Evolutionary conservation across 345 rosid species (phyloP).

Genomic region (Syzygium oleosum): DNA sequence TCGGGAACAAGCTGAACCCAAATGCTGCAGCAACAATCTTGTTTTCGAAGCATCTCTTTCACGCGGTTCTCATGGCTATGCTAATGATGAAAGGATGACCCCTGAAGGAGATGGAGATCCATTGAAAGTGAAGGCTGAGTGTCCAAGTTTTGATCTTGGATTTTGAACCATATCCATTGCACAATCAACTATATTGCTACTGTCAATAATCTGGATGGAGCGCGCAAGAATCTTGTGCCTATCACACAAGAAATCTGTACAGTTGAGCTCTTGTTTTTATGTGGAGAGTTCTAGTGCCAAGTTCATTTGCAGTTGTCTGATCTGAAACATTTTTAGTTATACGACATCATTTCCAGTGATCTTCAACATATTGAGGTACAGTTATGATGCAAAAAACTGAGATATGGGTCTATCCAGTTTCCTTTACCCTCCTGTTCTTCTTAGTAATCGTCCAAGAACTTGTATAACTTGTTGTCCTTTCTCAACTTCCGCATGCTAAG

Average conservation of each 20-base stretch:
- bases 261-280: neutral
- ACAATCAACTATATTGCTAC: neutral
- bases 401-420: constrained; percentile 20
- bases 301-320: neutral
- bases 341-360: neutral
- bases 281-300: neutral
- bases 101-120: neutral
- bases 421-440: constrained; percentile 5
- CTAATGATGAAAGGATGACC: neutral
- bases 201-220: neutral
- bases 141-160: too few relatives aligned
- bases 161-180: neutral
- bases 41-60: neutral
- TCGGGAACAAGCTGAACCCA: neutral
- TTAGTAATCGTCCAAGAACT: neutral
- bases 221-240: neutral
- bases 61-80: accelerated
- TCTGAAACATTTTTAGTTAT: neutral
- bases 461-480: too few relatives aligned
- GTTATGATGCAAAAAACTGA: neutral
- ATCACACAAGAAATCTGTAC: neutral
- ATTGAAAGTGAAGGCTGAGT: neutral
- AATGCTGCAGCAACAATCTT: neutral
- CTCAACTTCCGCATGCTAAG: too few relatives aligned
- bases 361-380: too few relatives aligned